Base-by-base conservation (phyloP, 2,329 filamentous ascomycete genomes). In the Zymoseptoria pseudotritici region DNA sequence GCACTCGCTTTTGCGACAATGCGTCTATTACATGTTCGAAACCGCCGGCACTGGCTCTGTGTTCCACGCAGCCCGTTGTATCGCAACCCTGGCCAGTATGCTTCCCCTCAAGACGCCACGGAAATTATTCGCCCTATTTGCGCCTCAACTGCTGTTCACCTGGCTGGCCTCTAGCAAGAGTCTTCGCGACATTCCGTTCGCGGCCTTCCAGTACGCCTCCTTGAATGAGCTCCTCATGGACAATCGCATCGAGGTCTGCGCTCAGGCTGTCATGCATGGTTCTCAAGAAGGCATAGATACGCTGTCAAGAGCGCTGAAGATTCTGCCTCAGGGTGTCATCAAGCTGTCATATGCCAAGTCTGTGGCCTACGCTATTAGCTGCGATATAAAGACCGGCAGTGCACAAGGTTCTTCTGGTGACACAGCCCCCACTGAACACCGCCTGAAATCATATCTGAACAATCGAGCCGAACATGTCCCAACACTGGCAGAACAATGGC, bases 1-100 rank as follows among this genome's bases (percentile, higher is more conserved):
- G 90, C 86, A 91, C 61, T 96, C 92, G 0, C 80, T 97, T 20
- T 80, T 97, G 51, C 87, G 92, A 56, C 86, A 89, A 64, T 91
- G 91, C 65, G 89, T 96, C 19, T 99, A 97, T 72, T 89, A 94
- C 72, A 91, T 97, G 21, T 96, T 97, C 67, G 94, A 97, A 72
- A 91, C 88, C 0, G 89, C 92, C 1, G 90, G 89, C 1, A 75
- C 82, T 2, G 75, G 77, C 10, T 88, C 88, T 6, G 79, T 81
- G 20, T 77, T 80, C 20, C 88, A 97, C 75, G 92, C 93, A 1
- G 83, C 83, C 58, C 82, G 82, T 56, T 95, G 90, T 66, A 79
- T 97, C 51, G 72, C 74, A 4, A 79, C 82, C 11, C 85, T 97
- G 31, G 85, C 92, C 3, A 75, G 72, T 11, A 80, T 82, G 0